A percentile compares a stretch with the other conserved stretches of the same genome.
Evolutionary conservation across 805 yeast species (phyloP).

Genomic region (Saitoella complicata): DNA sequence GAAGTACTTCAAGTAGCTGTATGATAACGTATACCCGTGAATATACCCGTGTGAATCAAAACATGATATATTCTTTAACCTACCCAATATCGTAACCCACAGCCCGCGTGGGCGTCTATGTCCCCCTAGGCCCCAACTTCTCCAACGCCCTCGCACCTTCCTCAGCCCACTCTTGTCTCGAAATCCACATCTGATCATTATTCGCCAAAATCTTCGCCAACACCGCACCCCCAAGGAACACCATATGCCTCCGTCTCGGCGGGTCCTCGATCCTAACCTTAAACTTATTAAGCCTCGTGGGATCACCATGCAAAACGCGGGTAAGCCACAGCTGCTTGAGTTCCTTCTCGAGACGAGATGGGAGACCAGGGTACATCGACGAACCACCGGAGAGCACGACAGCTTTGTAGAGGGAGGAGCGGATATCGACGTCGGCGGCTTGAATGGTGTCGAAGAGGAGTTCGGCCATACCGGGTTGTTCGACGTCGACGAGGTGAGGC

Average conservation of each 20-base stretch:
- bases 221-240: slow-evolving; percentile 96
- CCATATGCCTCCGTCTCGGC: slow-evolving; percentile 98
- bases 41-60: too few relatives aligned
- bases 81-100: neutral
- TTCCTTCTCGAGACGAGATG: slow-evolving; percentile 88
- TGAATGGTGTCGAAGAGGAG: slow-evolving; percentile 81
- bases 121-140: slow-evolving; percentile 76
- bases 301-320: slow-evolving; percentile 71
- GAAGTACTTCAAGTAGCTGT: slow-evolving; percentile 39
- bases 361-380: slow-evolving; percentile 96
- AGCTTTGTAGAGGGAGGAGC: slow-evolving; percentile 76
- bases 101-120: neutral
- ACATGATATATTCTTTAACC: neutral
- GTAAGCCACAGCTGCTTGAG: slow-evolving; percentile 92
- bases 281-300: slow-evolving; percentile 65
- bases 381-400: slow-evolving; percentile 96
- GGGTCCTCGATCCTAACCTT: slow-evolving; percentile 97
- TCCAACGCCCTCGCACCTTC: slow-evolving; percentile 72
- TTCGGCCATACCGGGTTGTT: slow-evolving; percentile 95
- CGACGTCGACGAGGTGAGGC: slow-evolving; percentile 86
- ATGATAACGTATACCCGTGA: too few relatives aligned
- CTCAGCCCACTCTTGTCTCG: slow-evolving; percentile 95
- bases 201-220: slow-evolving; percentile 96
- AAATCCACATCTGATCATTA: slow-evolving; percentile 95
- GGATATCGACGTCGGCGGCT: slow-evolving; percentile 84